Evolutionary conservation across 306 rosid genomes (phyloP).

Genomic region (Glycine latifolia): DNA sequence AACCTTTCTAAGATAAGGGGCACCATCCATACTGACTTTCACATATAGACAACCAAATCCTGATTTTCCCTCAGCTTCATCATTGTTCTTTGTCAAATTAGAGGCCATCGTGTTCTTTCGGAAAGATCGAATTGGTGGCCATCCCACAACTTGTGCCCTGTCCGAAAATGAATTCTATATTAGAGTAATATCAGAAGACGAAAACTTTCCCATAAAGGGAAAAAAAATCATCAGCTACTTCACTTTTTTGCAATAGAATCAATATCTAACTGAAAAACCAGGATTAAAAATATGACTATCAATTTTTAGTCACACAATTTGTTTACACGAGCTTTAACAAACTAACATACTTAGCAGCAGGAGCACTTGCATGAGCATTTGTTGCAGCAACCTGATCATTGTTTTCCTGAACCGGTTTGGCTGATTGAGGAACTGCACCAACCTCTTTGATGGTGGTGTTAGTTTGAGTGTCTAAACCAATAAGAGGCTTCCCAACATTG

Average conservation of each 20-base stretch:
- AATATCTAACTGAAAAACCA: constrained; percentile 18
- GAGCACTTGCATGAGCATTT: constrained; percentile 64
- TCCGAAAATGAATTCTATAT: not conserved
- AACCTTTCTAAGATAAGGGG: constrained; percentile 94
- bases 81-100: constrained; percentile 66
- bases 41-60: constrained; percentile 78
- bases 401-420: constrained; percentile 64
- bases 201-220: not conserved
- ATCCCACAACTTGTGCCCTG: constrained; percentile 98
- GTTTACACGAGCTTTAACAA: not conserved
- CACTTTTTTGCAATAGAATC: constrained; percentile 5
- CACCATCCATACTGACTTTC: constrained; percentile 98
- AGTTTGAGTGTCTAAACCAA: constrained; percentile 52
- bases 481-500: constrained; percentile 56
- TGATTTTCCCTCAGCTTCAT: constrained; percentile 68
- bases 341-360: constrained; percentile 76
- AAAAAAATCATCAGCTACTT: constrained; percentile 7
- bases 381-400: constrained; percentile 59
- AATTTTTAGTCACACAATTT: not conserved
- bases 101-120: constrained; percentile 87
- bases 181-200: not conserved
- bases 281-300: not conserved
- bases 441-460: constrained; percentile 58
- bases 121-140: constrained; percentile 98
- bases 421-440: constrained; percentile 55